Evolutionary conservation across 169 alveolate genomes (phyloP).

Genomic region (Cryptosporidium felis): DNA sequence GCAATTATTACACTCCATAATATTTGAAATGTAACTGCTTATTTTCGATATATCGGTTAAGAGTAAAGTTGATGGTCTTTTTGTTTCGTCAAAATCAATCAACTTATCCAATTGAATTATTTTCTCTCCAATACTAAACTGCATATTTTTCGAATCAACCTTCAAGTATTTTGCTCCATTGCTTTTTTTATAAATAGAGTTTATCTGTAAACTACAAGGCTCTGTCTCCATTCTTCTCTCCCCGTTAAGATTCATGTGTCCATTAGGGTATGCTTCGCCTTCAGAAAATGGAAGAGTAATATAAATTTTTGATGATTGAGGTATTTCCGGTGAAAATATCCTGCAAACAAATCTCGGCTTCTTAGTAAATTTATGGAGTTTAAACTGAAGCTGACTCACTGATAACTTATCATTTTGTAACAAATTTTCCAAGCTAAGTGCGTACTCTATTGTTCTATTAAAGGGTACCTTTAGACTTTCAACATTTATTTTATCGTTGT

Average conservation of each 20-base stretch:
- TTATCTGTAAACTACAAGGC: too few species aligned
- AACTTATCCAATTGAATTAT: slow-evolving; percentile 21
- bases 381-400: slow-evolving; percentile 48
- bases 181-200: too few species aligned
- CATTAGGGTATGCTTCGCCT: too few species aligned
- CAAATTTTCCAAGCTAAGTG: slow-evolving; percentile 29
- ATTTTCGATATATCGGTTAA: slow-evolving; percentile 31
- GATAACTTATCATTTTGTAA: slow-evolving; percentile 25
- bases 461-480: slow-evolving; percentile 35
- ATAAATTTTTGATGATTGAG: slow-evolving; percentile 9
- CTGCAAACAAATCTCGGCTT: slow-evolving; percentile 51
- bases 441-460: slow-evolving; percentile 21
- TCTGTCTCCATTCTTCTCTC: too few species aligned
- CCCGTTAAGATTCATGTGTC: too few species aligned
- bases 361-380: slow-evolving; percentile 26
- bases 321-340: slow-evolving; percentile 44
- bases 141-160: background rate
- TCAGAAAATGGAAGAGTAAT: slow-evolving; percentile 32
- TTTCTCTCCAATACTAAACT: background rate
- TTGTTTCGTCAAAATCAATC: slow-evolving; percentile 60
- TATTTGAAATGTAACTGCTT: background rate
- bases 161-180: too few species aligned
- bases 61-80: slow-evolving; percentile 40
- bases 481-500: background rate
- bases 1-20: background rate